phyloP scores from a whole-genome alignment of 1,284 basidiomycete genomes.

The Tylopilus orsonianus region DNA sequence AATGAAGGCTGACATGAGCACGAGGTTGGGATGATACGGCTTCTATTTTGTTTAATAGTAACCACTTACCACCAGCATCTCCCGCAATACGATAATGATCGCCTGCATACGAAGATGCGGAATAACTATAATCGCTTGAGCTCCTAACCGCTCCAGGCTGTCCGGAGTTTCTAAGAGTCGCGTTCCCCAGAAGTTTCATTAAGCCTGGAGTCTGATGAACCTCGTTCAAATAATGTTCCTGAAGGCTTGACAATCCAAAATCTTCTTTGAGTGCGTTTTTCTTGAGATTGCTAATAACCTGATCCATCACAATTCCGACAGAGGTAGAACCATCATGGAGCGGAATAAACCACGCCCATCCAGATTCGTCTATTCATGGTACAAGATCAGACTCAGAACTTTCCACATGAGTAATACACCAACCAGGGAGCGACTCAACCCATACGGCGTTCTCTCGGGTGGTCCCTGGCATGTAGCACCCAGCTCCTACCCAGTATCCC shows the following conservation, averaged over 20 bases:
- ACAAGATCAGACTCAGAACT: background rate
- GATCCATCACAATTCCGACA: slow-evolving; percentile 40
- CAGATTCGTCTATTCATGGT: too few relatives aligned
- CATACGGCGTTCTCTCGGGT: slow-evolving; percentile 26
- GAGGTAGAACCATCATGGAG: too few relatives aligned
- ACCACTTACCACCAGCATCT: slow-evolving; percentile 43
- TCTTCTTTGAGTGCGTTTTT: slow-evolving; percentile 20
- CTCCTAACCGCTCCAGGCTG: too few relatives aligned
- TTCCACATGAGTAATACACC: slow-evolving; percentile 6
- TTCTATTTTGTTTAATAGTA: too few relatives aligned
- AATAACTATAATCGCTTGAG: slow-evolving; percentile 38
- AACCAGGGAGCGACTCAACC: slow-evolving; percentile 33
- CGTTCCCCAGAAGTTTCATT: slow-evolving; percentile 36
- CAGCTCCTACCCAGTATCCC: slow-evolving; percentile 51
- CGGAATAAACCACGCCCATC: too few relatives aligned
- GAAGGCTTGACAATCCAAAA: slow-evolving; percentile 18
- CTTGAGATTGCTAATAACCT: slow-evolving; percentile 37
- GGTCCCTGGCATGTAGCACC: slow-evolving; percentile 16
- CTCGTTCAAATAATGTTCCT: slow-evolving; percentile 40
- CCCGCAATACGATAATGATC: slow-evolving; percentile 22
- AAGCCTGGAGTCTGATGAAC: slow-evolving; percentile 16
- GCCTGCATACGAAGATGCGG: slow-evolving; percentile 35
- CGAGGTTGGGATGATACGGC: too few relatives aligned
- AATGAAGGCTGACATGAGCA: slow-evolving; percentile 45
- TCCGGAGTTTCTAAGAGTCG: slow-evolving; percentile 12